Base-by-base conservation (phyloP, 202 grass and related monocot genomes). In the Setaria viridis region DNA sequence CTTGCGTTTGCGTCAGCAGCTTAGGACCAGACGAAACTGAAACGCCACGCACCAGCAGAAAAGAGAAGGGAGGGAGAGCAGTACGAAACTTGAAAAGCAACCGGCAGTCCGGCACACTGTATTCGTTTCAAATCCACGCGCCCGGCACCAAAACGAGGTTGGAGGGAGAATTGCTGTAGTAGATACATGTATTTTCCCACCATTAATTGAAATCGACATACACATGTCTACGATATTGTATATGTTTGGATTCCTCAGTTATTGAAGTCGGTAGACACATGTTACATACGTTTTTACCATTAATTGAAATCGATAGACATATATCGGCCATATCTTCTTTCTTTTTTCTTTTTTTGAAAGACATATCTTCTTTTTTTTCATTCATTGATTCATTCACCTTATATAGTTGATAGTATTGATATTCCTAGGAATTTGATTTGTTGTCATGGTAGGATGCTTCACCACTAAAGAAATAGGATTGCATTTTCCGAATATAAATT, bases 51-150 rank as follows among this genome's bases (percentile, higher is more conserved):
- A 0, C 20, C 11, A 30, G 1, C 20, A 62, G 35, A 10, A 32
- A 67, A 7, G 16, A 9, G 2, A 51, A 79, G 30, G 35, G 84
- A 72, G 59, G 74, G 67, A 87, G 69, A 60, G 1, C 41, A 37
- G 59, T 74, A 79, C 17, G 59, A 86, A 90, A 83, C 79, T 68
- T 87, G 74, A 51, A 51, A 72, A 57, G 56, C 85, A 49, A 37
- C 2, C 58, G 0, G 0, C 25, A 25, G 25, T 25, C 25, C 25
- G 25, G 8, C 16, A 51, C 35, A 51, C 8, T 7, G 51, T 50
- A 64, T 55, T 15, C 67, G 4, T 68, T 63, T 79, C 60, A 16
- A 57, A 53, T 45, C 29, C 54, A 72, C 67, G 73, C 69, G 19
- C 4, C 42, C 21, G 60, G 57, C 84, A 70, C 12, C 11, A 14